These are phyloP conservation scores for Lachnellula subtilissima DNA, from an alignment of 2,329 filamentous ascomycete species.

Conservation along the genomic window DNA sequence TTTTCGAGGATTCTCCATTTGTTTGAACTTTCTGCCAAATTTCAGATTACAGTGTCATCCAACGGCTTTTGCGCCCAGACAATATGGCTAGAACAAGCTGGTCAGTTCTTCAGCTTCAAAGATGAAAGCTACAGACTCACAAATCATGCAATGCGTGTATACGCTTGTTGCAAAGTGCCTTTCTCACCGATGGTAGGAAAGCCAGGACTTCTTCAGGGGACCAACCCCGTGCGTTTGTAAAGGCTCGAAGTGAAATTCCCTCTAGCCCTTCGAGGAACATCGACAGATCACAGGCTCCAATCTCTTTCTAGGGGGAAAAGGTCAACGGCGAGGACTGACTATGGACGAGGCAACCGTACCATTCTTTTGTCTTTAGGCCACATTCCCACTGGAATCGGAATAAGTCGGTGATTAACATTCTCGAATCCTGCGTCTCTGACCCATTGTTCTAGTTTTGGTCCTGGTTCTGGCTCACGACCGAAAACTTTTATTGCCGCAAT, in stretches of 20 bases:
- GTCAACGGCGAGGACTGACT: not conserved
- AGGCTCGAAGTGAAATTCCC: constrained; percentile 28
- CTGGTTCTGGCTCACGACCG: constrained; percentile 9
- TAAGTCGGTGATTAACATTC: constrained; percentile 28
- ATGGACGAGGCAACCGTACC: not conserved
- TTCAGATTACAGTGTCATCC: not conserved
- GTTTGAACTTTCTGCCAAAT: too few species aligned
- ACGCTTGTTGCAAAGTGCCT: constrained; percentile 22
- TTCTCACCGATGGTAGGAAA: constrained; percentile 24
- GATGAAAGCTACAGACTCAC: not conserved
- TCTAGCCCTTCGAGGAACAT: constrained; percentile 21
- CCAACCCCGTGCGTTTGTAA: constrained; percentile 29
- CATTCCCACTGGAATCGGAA: constrained; percentile 34
- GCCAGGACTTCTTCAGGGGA: constrained; percentile 21
- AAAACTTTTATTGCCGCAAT: constrained; percentile 6
- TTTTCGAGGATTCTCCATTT: too few species aligned
- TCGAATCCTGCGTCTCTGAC: constrained; percentile 37
- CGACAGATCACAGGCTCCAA: constrained; percentile 8
- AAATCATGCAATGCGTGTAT: constrained; percentile 26
- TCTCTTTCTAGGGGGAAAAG: constrained; percentile 4
- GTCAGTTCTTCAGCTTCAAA: not conserved
- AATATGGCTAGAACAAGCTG: not conserved
- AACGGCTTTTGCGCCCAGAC: constrained; percentile 6
- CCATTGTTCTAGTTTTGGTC: constrained; percentile 13
- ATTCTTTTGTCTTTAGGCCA: constrained; percentile 36